Evolutionary conservation across 257 asterid species (phyloP), one percentile per base, ranked within the genome.

Genomic region (Echium plantagineum): DNA sequence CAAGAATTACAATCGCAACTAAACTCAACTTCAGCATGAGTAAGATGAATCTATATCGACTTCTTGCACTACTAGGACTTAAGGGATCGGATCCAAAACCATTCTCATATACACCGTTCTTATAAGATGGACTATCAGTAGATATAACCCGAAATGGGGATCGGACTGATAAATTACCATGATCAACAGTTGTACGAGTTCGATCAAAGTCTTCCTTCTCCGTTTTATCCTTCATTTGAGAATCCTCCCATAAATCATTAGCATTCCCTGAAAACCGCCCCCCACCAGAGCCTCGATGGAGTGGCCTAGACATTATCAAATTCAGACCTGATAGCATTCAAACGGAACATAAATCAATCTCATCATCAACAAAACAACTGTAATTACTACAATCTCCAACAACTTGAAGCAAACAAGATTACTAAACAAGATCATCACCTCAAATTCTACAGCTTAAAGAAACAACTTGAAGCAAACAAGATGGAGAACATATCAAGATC

Each of bases 201-300:
- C 72, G 79, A 76, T 83, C 86, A 64, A 73, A 57, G 66, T 87
- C 89, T 72, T 89, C 96, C 77, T 85, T 91, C 72, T 84, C 97
- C 17, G 67, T 28, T 67, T 66, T 89, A 66, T 81, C 99, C 77
- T 89, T 93, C 90, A 74, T 81, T 76, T 81, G 91, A 69, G 90
- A 84, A 38, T 84, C 95, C 62, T 84, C 87, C 89, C 80, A 83
- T 16, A 71, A 72, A 77, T 85, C 89, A 69, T 72, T 75, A 64
- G 65, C 76, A 70, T 74, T 79, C 35, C 79, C 89, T 1, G 80
- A 74, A 55, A 76, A 69, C 59, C 84, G 80, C 57, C 83, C 87
- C 52, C 88, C 88, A 64, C 80, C 79, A 1, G 77, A 83, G 72
- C 97, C 96, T 73, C 97, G 90, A 62, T 83, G 96, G 68, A 83